A percentile compares a stretch with the other conserved stretches of the same genome.
phyloP scores from a whole-genome alignment of 495 filamentous ascomycete genomes.

The Delitschia confertaspora region DNA sequence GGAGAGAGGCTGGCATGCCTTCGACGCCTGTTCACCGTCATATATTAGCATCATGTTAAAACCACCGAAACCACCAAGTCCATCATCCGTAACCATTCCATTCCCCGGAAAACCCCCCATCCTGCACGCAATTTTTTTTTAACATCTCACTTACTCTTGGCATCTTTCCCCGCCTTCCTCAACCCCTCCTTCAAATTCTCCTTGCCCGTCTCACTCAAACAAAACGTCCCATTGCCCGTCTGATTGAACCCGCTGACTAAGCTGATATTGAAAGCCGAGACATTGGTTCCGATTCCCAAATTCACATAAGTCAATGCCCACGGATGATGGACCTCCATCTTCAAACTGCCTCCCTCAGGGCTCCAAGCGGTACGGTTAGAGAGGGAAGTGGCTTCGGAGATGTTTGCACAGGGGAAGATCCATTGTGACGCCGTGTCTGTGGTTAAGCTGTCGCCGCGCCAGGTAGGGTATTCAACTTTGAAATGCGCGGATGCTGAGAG shows the following conservation, averaged over 20 bases:
- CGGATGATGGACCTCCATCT: conserved; percentile 44
- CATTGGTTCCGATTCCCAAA: conserved; percentile 50
- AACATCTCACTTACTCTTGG: conserved; percentile 15
- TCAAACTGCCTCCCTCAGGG: conserved; percentile 45
- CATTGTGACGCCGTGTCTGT: conserved; percentile 41
- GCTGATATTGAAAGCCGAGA: conserved; percentile 52
- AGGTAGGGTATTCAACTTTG: conserved; percentile 46
- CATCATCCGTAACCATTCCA: no score
- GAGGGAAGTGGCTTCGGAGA: conserved; percentile 36
- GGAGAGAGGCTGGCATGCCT: conserved; percentile 45
- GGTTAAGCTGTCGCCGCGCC: conserved; percentile 49
- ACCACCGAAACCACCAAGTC: no score
- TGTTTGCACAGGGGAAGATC: conserved; percentile 52
- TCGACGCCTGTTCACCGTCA: conserved; percentile 31
- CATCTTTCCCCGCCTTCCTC: conserved; percentile 4
- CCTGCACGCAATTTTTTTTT: no score
- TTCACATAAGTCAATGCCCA: conserved; percentile 55
- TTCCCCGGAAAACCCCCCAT: no score
- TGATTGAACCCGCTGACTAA: conserved; percentile 47
- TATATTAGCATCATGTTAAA: no score
- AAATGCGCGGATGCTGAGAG: conserved; percentile 49
- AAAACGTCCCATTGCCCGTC: conserved; percentile 54
- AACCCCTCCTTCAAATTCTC: conserved; percentile 15
- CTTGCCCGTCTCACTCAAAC: conserved; percentile 43
- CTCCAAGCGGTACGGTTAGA: conserved; percentile 56